Evolutionary conservation across 805 yeast species (phyloP), one percentile per base, ranked within the genome.

Genomic region (Yarrowia sp.): DNA sequence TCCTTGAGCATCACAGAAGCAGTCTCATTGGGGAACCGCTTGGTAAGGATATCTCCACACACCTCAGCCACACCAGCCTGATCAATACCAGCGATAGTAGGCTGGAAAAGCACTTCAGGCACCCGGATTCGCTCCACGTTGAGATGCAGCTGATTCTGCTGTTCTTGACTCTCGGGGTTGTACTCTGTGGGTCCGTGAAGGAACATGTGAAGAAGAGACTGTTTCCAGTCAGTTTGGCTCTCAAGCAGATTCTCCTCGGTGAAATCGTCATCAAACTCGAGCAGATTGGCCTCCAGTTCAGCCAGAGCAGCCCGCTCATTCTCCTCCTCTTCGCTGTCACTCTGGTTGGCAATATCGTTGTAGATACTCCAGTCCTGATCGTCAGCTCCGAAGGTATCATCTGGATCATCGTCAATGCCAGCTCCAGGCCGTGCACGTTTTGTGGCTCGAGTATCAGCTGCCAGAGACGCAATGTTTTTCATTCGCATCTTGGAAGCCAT

Each of bases 281-380:
- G 81, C 63, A 95, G 82, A 71, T 88, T 88, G 69, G 85, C 88
- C 76, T 94, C 98, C 42, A 95, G 72, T 39, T 70, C 69, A 12
- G 72, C 69, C n/a, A 80, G 71, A 15, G 71, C 70, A 34, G 75
- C 77, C 20, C 75, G 74, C 65, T 89, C 93, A 66, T 86, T 91
- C 68, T 89, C 97, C 70, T 90, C 88, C 40, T 85, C 85, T 72
- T 92, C 97, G 69, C 89, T 92, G 71, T 92, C 91, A 33, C 87
- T 88, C 17, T 83, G 88, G 70, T 84, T 86, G 19, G 91, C 85
- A 68, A 92, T 89, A 74, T 91, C 95, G 73, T 95, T 84, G 76
- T 94, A 94, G 17, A 92, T 87, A 24, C 89, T 86, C 98, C 98
- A 94, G 77, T 95, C 99, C 68, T 90, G 97, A 75, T 94, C 98